Evolutionary conservation across 2,329 filamentous ascomycete genomes (phyloP).

Genomic region (Graphiopsis chlorocephala): DNA sequence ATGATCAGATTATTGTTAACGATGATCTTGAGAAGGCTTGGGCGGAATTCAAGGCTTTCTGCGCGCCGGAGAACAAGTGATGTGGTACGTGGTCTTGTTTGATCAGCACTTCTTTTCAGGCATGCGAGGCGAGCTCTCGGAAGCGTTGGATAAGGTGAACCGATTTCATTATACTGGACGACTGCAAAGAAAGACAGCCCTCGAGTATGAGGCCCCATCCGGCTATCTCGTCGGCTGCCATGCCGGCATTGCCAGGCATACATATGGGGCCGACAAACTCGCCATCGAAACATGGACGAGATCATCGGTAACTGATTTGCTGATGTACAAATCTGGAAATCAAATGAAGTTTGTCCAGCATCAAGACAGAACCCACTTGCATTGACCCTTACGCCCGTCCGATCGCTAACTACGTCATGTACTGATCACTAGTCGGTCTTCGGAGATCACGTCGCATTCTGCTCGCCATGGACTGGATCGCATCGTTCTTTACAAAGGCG

Average conservation of each 20-base stretch:
- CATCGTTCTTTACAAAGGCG: background rate
- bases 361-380: background rate
- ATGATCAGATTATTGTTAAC: conserved; percentile 65
- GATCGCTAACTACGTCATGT: background rate
- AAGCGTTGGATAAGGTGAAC: background rate
- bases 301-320: background rate
- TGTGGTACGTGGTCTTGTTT: background rate
- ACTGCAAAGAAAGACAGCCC: background rate
- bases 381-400: background rate
- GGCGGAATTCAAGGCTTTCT: conserved; percentile 43
- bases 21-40: conserved; percentile 61
- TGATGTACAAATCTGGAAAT: background rate
- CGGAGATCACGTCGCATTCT: background rate
- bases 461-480: background rate
- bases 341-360: background rate
- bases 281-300: background rate
- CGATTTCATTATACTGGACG: background rate
- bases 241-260: background rate
- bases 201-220: background rate
- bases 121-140: background rate
- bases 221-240: background rate
- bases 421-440: background rate
- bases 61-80: conserved; percentile 26
- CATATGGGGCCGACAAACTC: background rate
- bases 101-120: background rate